These are phyloP conservation scores for Arthrobotrys sphaeroides DNA, from an alignment of 2,329 filamentous ascomycete species.

Conservation along the genomic window DNA sequence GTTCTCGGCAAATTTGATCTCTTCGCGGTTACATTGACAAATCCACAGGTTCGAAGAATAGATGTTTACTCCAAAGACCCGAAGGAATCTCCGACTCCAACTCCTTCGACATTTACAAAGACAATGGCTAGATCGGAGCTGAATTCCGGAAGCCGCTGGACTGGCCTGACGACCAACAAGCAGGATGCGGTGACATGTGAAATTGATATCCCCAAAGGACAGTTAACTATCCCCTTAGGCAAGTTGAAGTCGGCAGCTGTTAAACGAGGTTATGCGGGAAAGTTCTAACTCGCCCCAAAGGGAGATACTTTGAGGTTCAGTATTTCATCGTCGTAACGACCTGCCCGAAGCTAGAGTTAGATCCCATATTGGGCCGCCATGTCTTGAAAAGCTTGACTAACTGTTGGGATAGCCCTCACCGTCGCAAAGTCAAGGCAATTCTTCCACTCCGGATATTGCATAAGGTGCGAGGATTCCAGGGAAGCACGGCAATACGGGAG, in stretches of 20 bases:
- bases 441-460: slow-evolving; percentile 47
- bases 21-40: slow-evolving; percentile 6
- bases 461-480: slow-evolving; percentile 16
- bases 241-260: slow-evolving; percentile 9
- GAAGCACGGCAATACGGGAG: not conserved
- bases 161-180: slow-evolving; percentile 55
- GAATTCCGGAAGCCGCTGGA: slow-evolving; percentile 57
- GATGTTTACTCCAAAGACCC: slow-evolving; percentile 45
- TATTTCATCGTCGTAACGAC: slow-evolving; percentile 57
- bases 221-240: slow-evolving; percentile 55
- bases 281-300: slow-evolving; percentile 13
- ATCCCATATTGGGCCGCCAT: slow-evolving; percentile 26
- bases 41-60: slow-evolving; percentile 31
- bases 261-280: not conserved
- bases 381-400: slow-evolving; percentile 22
- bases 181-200: slow-evolving; percentile 57
- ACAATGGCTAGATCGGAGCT: slow-evolving; percentile 56
- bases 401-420: slow-evolving; percentile 28
- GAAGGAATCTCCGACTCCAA: slow-evolving; percentile 15
- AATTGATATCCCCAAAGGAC: slow-evolving; percentile 57
- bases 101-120: slow-evolving; percentile 40
- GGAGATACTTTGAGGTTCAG: slow-evolving; percentile 57
- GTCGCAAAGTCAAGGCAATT: slow-evolving; percentile 42
- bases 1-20: slow-evolving; percentile 14
- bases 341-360: slow-evolving; percentile 57